Evolutionary conservation across 352 stramenopile genomes (phyloP).

Genomic region (Phytophthora hibernalis): DNA sequence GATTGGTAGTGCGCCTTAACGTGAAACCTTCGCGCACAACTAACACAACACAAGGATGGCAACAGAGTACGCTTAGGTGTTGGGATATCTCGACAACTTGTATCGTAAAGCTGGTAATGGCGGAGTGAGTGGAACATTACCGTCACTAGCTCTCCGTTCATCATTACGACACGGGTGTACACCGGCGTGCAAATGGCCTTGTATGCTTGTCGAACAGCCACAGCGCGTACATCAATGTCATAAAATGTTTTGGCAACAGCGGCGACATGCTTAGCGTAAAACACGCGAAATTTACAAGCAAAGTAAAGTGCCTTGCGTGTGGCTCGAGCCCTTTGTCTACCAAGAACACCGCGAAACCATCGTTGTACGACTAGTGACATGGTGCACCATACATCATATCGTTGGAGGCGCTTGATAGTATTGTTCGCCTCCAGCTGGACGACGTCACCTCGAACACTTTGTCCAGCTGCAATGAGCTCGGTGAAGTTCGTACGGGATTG

Average conservation of each 20-base stretch:
- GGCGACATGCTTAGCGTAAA: constrained; percentile 42
- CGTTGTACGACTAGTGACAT: constrained; percentile 56
- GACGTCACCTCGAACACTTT: constrained; percentile 69
- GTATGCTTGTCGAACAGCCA: constrained; percentile 42
- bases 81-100: neutral
- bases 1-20: constrained; percentile 43
- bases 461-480: constrained; percentile 59
- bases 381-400: constrained; percentile 73
- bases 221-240: constrained; percentile 25
- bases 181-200: constrained; percentile 45
- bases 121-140: constrained; percentile 64
- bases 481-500: constrained; percentile 52
- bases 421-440: constrained; percentile 77
- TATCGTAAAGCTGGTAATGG: constrained; percentile 25
- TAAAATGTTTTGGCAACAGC: constrained; percentile 45
- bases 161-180: constrained; percentile 52
- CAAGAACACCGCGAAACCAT: constrained; percentile 64
- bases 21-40: constrained; percentile 59
- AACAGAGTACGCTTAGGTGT: constrained; percentile 2
- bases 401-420: constrained; percentile 55
- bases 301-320: constrained; percentile 45
- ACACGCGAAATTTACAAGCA: constrained; percentile 32
- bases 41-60: constrained; percentile 46
- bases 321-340: constrained; percentile 33
- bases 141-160: constrained; percentile 66